Conservation (phyloP, 768 basidiomycete genomes). For the Kwoniella mangroviensis region DNA sequence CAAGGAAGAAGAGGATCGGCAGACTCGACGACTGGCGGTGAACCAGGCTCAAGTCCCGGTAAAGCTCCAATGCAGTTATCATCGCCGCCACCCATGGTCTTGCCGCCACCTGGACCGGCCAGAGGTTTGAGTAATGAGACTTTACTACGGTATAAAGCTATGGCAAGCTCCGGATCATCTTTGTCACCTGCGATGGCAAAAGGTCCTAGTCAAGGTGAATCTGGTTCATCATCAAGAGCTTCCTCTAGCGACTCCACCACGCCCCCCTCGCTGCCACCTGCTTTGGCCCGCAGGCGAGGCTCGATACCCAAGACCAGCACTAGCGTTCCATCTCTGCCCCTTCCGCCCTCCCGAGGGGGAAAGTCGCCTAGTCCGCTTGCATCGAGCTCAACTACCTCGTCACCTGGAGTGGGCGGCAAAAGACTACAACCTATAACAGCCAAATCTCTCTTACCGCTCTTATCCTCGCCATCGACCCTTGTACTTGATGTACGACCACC, state of each 20-base stretch:
- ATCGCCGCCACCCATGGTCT: constrained; percentile 13
- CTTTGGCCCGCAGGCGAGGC: constrained; percentile 35
- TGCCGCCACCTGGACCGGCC: constrained; percentile 15
- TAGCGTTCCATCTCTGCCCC: background rate
- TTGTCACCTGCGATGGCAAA: constrained; percentile 13
- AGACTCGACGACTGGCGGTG: constrained; percentile 13
- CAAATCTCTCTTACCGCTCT: constrained; percentile 17
- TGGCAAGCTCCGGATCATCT: constrained; percentile 18
- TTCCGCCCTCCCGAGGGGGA: constrained; percentile 11
- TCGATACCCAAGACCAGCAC: constrained; percentile 30
- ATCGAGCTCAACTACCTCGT: constrained; percentile 18
- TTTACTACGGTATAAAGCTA: constrained; percentile 30
- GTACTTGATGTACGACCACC: constrained; percentile 88
- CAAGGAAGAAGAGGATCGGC: constrained; percentile 18
- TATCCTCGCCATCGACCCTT: constrained; percentile 59
- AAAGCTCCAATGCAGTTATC: background rate
- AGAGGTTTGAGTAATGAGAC: constrained; percentile 39
- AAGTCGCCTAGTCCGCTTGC: constrained; percentile 35
- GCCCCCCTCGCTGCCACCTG: constrained; percentile 12
- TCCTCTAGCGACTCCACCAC: constrained; percentile 2
- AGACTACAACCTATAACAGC: constrained; percentile 31
- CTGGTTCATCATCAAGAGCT: background rate
- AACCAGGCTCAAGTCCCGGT: constrained; percentile 5
- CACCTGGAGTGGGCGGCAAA: constrained; percentile 18
- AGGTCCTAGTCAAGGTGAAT: constrained; percentile 11